A percentile compares a stretch with the other conserved stretches of the same genome.
Evolutionary conservation across 495 filamentous ascomycete species (phyloP).

Genomic region (Apodospora peruviana): DNA sequence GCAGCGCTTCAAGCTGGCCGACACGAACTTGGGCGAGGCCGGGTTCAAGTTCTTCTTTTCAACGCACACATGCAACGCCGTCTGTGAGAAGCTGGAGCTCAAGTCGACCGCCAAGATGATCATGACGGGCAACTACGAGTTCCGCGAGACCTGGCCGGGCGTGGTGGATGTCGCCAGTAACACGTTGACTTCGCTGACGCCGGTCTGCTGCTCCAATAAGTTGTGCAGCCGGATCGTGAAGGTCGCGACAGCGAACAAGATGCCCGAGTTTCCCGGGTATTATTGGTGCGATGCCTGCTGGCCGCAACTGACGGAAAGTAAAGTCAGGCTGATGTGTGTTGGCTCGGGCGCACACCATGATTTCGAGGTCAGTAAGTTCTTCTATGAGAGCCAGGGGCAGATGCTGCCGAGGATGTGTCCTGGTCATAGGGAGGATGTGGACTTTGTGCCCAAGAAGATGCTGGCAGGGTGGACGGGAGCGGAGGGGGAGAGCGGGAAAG

Average conservation of each 20-base stretch:
- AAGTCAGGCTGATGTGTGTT: conserved; percentile 8
- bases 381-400: conserved; percentile 22
- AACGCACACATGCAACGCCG: conserved; percentile 30
- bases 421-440: neutral
- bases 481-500: neutral
- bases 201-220: conserved; percentile 35
- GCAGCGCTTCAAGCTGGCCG: conserved; percentile 20
- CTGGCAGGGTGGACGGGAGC: neutral
- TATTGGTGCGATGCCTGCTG: conserved; percentile 27
- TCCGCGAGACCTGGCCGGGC: conserved; percentile 20
- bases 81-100: conserved; percentile 33
- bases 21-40: conserved; percentile 22
- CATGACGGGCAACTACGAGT: conserved; percentile 13
- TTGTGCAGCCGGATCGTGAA: conserved; percentile 27
- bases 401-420: conserved; percentile 1
- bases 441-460: neutral
- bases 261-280: conserved; percentile 9
- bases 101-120: conserved; percentile 22
- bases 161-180: neutral
- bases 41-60: conserved; percentile 37
- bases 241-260: neutral
- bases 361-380: conserved; percentile 20
- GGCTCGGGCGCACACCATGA: conserved; percentile 9
- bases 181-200: neutral
- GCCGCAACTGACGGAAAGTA: conserved; percentile 20